A percentile compares a stretch with the other conserved stretches of the same genome.
phyloP scores from a whole-genome alignment of 2,329 filamentous ascomycete genomes.

The Fusarium sororula region DNA sequence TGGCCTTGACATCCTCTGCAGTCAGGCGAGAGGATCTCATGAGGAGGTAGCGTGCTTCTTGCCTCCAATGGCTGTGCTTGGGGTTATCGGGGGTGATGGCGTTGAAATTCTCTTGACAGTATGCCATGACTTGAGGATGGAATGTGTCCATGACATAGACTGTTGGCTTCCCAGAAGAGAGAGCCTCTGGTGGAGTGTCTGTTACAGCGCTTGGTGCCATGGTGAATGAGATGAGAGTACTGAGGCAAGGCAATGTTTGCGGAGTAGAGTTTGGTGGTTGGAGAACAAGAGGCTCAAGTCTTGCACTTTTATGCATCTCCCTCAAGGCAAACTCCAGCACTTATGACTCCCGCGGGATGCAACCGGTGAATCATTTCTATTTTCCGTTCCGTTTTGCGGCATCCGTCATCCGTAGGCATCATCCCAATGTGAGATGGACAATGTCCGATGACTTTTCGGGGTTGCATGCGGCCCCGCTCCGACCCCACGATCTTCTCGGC shows the following conservation, averaged over 20 bases:
- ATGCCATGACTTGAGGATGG: slow-evolving; percentile 48
- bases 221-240: neutral
- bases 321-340: accelerated
- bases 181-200: neutral
- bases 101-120: slow-evolving; percentile 51
- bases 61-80: slow-evolving; percentile 50
- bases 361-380: neutral
- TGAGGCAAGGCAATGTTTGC: neutral
- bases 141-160: slow-evolving; percentile 53
- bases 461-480: slow-evolving; percentile 4
- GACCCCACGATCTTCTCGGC: slow-evolving; percentile 6
- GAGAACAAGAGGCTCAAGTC: neutral
- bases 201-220: slow-evolving; percentile 20
- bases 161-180: slow-evolving; percentile 43
- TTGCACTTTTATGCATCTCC: slow-evolving; percentile 13
- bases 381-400: neutral
- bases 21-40: slow-evolving; percentile 50
- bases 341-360: neutral
- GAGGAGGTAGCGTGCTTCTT: slow-evolving; percentile 52
- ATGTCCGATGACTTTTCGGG: neutral
- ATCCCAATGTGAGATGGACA: neutral
- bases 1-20: slow-evolving; percentile 49
- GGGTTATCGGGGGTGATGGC: slow-evolving; percentile 48
- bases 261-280: neutral
- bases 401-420: neutral